Evolutionary conservation across 306 rosid species (phyloP).

Genomic region (Prunus persica): Prunus_persica_NCBIv2 NC_034010.1:3201001-3201500

Average conservation of each 20-base stretch:
- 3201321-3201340: conserved; percentile 78
- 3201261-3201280: conserved; percentile 10
- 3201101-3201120: background rate
- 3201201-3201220: background rate
- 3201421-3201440: background rate
- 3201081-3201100: background rate
- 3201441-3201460: background rate
- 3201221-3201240: background rate
- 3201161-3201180: background rate
- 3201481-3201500: background rate
- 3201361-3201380: conserved; percentile 81
- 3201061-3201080: background rate
- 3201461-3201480: background rate
- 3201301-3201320: conserved; percentile 96
- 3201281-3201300: conserved; percentile 61
- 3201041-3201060: conserved; percentile 3
- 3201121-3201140: background rate
- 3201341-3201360: conserved; percentile 73
- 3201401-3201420: background rate
- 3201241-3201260: conserved; percentile 1
- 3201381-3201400: conserved; percentile 56
- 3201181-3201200: background rate
- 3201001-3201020: conserved; percentile 90
- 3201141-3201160: background rate
- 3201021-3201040: conserved; percentile 84